A percentile compares a stretch with the other conserved stretches of the same genome.
phyloP scores from a whole-genome alignment of 352 stramenopile genomes.

The Thalassiosira exigua region DNA sequence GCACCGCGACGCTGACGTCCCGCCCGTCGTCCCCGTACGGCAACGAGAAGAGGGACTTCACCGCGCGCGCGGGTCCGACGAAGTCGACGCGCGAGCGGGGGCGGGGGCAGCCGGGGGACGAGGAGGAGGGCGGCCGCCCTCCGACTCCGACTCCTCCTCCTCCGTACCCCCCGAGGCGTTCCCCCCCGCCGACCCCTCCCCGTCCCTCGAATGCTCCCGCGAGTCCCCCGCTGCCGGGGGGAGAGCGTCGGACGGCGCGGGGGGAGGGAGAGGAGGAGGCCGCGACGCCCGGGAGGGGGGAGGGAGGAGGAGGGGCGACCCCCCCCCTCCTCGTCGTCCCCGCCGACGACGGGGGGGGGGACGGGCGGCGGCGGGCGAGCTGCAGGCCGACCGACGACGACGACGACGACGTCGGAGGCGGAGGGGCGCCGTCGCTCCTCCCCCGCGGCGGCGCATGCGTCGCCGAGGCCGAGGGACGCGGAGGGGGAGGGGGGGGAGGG shows the following conservation, averaged over 20 bases:
- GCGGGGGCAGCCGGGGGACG: too few species aligned
- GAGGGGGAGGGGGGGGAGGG: too few species aligned
- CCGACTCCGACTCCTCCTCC: too few species aligned
- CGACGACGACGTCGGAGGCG: too few species aligned
- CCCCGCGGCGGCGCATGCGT: too few species aligned
- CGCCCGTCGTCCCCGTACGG: slow-evolving; percentile 52
- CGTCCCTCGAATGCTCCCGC: background rate
- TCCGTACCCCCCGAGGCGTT: background rate
- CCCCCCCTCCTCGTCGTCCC: background rate
- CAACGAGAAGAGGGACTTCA: slow-evolving; percentile 79
- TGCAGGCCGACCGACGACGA: background rate
- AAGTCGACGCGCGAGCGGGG: slow-evolving; percentile 81
- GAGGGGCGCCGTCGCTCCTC: background rate
- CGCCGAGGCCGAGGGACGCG: too few species aligned
- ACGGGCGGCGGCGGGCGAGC: background rate
- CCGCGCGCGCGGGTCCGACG: slow-evolving; percentile 64
- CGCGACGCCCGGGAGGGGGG: too few species aligned
- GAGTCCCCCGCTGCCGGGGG: too few species aligned
- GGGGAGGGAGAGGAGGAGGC: background rate
- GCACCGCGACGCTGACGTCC: slow-evolving; percentile 68
- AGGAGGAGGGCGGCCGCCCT: too few species aligned
- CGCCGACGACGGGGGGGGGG: background rate
- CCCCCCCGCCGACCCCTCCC: too few species aligned
- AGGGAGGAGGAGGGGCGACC: too few species aligned
- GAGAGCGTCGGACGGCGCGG: background rate